These are phyloP conservation scores for Amanita pallidorosea DNA, from an alignment of 768 basidiomycete species.

Conservation along the genomic window DNA sequence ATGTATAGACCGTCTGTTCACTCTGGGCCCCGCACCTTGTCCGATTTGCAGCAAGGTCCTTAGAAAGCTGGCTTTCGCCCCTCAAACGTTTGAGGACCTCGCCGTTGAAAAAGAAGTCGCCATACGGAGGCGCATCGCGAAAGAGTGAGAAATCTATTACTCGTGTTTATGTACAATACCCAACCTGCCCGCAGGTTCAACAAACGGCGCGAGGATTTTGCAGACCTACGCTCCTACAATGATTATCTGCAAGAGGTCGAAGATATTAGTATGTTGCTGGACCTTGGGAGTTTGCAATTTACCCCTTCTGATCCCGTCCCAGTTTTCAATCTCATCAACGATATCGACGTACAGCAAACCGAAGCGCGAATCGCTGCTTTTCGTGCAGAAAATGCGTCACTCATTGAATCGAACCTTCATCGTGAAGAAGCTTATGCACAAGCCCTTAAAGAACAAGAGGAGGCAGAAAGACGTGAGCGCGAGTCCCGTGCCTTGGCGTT, in stretches of 20 bases:
- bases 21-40: constrained; percentile 92
- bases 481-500: constrained; percentile 59
- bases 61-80: constrained; percentile 88
- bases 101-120: constrained; percentile 92
- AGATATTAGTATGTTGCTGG: constrained; percentile 50
- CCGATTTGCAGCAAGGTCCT: constrained; percentile 85
- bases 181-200: constrained; percentile 59
- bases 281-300: constrained; percentile 1
- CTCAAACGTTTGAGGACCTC: constrained; percentile 91
- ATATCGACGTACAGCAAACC: constrained; percentile 69
- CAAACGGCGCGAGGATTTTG: constrained; percentile 86
- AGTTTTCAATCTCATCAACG: constrained; percentile 96
- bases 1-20: constrained; percentile 94
- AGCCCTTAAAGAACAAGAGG: constrained; percentile 69
- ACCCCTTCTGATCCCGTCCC: constrained; percentile 2
- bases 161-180: not conserved
- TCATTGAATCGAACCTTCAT: constrained; percentile 77
- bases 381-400: constrained; percentile 68
- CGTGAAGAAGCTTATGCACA: constrained; percentile 71
- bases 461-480: constrained; percentile 60
- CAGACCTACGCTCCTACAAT: constrained; percentile 70
- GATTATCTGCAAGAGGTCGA: constrained; percentile 96
- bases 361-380: constrained; percentile 76
- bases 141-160: constrained; percentile 49
- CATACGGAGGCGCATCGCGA: constrained; percentile 75